Percentiles rank a stretch among this genome's conserved stretches.
These are phyloP conservation scores for Penicillium daleae DNA, from an alignment of 495 filamentous ascomycete species.

Conservation along the genomic window DNA sequence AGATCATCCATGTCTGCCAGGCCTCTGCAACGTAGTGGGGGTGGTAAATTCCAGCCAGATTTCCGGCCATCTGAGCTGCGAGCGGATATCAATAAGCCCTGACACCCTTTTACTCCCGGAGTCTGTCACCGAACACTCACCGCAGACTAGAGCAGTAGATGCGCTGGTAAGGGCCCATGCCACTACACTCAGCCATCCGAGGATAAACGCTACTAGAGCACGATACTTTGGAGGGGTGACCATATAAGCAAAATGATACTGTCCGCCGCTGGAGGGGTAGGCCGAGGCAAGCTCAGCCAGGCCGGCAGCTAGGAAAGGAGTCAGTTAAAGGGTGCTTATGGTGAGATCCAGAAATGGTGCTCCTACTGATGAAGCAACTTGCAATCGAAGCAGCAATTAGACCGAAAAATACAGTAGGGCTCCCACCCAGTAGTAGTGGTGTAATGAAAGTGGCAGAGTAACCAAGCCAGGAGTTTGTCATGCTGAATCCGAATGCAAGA, in stretches of 20 bases:
- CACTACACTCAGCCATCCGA: background rate
- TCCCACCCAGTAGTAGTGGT: constrained; percentile 19
- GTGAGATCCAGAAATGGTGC: background rate
- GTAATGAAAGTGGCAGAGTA: constrained; percentile 23
- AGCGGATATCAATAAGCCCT: background rate
- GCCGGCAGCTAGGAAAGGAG: background rate
- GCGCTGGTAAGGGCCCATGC: background rate
- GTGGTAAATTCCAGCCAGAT: background rate
- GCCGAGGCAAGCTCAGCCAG: background rate
- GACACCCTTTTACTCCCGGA: background rate
- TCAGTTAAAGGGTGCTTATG: background rate
- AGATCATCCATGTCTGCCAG: background rate
- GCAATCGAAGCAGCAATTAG: background rate
- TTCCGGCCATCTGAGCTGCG: background rate
- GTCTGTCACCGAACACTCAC: background rate
- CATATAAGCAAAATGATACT: background rate
- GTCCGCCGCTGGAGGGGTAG: background rate
- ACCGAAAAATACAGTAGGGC: constrained; percentile 19
- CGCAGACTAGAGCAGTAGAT: background rate
- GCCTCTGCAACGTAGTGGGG: background rate
- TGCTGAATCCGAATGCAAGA: constrained; percentile 25
- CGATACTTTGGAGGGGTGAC: background rate
- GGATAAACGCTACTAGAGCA: background rate
- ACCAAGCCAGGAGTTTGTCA: constrained; percentile 33
- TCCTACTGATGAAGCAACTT: background rate